phyloP scores from a whole-genome alignment of 2,329 filamentous ascomycete genomes.

The Colletotrichum cuscutae region DNA sequence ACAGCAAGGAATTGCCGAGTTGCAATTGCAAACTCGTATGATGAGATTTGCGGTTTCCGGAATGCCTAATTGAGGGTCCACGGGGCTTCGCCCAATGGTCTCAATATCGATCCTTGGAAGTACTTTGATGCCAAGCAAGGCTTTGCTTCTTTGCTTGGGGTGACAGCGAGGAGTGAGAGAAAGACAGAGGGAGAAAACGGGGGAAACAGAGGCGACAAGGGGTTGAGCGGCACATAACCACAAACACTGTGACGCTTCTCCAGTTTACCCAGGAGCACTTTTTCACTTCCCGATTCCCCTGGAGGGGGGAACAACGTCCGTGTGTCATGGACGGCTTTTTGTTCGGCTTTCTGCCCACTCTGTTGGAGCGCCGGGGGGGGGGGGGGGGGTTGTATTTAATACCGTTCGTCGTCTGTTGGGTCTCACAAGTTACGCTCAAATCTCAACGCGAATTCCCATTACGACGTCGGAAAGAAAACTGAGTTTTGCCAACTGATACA shows the following conservation, averaged over 20 bases:
- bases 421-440: neutral
- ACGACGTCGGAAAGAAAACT: neutral
- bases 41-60: constrained; percentile 24
- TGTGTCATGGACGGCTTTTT: neutral
- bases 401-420: neutral
- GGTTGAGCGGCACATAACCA: neutral
- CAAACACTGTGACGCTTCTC: constrained; percentile 7
- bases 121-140: neutral
- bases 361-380: neutral
- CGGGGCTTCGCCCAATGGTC: neutral
- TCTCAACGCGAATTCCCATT: neutral
- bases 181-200: constrained; percentile 4
- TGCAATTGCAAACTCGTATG: constrained; percentile 33
- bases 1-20: constrained; percentile 30
- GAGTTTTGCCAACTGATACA: neutral
- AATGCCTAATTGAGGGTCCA: constrained; percentile 1
- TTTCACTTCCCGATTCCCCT: neutral
- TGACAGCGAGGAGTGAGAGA: neutral
- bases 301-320: constrained; percentile 1
- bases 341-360: constrained; percentile 10
- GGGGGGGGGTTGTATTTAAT: neutral
- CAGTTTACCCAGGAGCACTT: neutral
- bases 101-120: constrained; percentile 4
- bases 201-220: neutral
- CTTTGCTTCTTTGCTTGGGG: constrained; percentile 13